phyloP scores from a whole-genome alignment of 352 stramenopile species.

The Globisporangium spiculum region DNA sequence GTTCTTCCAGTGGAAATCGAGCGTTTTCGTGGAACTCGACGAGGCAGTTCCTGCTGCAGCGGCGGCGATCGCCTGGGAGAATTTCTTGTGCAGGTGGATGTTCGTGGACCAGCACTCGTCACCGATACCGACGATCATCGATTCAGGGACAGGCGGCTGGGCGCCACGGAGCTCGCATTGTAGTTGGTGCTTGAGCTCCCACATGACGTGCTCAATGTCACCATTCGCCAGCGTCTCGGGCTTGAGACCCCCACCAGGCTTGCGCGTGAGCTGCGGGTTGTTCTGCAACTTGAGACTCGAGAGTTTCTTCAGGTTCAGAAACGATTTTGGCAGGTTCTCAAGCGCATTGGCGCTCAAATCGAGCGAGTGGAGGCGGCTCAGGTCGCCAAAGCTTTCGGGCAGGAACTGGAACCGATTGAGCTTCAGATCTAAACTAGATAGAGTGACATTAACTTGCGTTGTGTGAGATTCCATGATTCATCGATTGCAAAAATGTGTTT shows the following conservation, averaged over 20 bases:
- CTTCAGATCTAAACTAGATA: conserved; percentile 61
- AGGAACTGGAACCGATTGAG: conserved; percentile 60
- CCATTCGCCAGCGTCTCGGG: conserved; percentile 40
- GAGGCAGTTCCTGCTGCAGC: conserved; percentile 21
- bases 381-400: conserved; percentile 39
- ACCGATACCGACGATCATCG: conserved; percentile 40
- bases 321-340: conserved; percentile 39
- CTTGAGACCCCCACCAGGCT: conserved; percentile 28
- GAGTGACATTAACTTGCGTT: too few relatives aligned
- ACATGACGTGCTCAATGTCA: conserved; percentile 42
- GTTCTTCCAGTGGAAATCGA: conserved; percentile 76
- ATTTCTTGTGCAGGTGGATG: conserved; percentile 60
- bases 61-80: conserved; percentile 35
- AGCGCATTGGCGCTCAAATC: conserved; percentile 66
- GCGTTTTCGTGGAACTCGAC: conserved; percentile 16
- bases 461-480: neutral
- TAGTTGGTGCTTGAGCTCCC: conserved; percentile 56
- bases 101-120: conserved; percentile 67
- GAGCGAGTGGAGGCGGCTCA: conserved; percentile 37
- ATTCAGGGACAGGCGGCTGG: conserved; percentile 32
- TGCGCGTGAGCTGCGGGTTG: conserved; percentile 36
- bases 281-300: conserved; percentile 45
- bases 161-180: conserved; percentile 35
- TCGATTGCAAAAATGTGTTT: neutral
- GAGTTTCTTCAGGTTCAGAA: conserved; percentile 49